These are phyloP conservation scores for Magnolia kwangsiensis DNA, from an alignment of 164 flowering plant species.

Conservation along the genomic window DNA sequence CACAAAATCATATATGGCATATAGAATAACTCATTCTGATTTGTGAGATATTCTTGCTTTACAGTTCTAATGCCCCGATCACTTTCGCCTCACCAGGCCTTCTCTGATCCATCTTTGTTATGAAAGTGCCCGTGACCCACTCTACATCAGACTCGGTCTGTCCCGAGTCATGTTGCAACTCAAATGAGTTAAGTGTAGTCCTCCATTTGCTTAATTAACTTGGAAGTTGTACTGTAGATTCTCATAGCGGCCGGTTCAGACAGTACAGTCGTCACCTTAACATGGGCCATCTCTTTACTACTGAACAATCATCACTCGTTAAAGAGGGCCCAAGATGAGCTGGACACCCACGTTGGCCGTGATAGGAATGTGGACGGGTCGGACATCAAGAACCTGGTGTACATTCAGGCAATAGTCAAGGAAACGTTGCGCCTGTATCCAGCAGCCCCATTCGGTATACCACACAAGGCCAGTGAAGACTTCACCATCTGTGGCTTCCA, in stretches of 20 bases:
- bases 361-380: constrained; percentile 6
- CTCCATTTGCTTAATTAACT: too few species aligned
- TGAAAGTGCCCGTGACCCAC: too few species aligned
- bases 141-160: too few species aligned
- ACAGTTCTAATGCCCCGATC: too few species aligned
- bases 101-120: too few species aligned
- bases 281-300: constrained; percentile 28
- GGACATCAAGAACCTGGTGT: constrained; percentile 5
- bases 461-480: constrained; percentile 5
- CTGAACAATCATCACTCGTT: constrained; percentile 18
- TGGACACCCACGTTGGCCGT: constrained; percentile 10
- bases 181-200: too few species aligned
- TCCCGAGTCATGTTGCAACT: too few species aligned
- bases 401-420: constrained; percentile 12
- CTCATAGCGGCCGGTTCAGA: constrained; percentile 13
- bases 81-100: too few species aligned
- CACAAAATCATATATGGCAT: too few species aligned
- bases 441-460: neutral
- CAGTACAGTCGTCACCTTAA: constrained; percentile 17
- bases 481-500: constrained; percentile 3
- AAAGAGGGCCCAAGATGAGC: constrained; percentile 7
- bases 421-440: constrained; percentile 7
- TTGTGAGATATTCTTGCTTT: too few species aligned
- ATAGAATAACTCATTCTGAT: too few species aligned
- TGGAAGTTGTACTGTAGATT: constrained; percentile 5